Conservation (phyloP, 352 stramenopile species). For the Phytophthora syringae region DNA sequence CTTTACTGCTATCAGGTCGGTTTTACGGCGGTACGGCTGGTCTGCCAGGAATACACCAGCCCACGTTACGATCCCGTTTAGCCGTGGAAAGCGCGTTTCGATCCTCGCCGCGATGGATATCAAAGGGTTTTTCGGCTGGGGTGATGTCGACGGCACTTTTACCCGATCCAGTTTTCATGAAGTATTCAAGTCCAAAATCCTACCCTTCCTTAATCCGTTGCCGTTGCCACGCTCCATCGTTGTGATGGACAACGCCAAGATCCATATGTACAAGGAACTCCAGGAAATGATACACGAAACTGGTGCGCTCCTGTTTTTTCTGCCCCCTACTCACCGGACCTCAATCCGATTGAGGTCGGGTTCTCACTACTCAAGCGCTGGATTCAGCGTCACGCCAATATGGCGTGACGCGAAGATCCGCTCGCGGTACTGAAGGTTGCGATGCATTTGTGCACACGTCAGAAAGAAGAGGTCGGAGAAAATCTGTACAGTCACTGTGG, state of each 20-base stretch:
- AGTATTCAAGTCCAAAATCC: conserved; percentile 68
- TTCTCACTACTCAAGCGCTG: not conserved
- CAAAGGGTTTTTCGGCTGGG: conserved; percentile 10
- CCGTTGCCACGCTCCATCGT: conserved; percentile 78
- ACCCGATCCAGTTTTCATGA: conserved; percentile 89
- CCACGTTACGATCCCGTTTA: too few relatives aligned
- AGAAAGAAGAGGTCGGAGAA: conserved; percentile 1
- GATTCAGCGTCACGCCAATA: not conserved
- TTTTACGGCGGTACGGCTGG: conserved; percentile 15
- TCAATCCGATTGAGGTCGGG: not conserved
- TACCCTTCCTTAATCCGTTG: conserved; percentile 91
- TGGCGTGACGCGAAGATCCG: not conserved
- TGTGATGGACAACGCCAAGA: too few relatives aligned
- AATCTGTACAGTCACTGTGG: conserved; percentile 11
- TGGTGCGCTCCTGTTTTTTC: conserved; percentile 71
- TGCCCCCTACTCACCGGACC: conserved; percentile 1
- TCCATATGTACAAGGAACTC: too few relatives aligned
- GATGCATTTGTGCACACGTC: not conserved
- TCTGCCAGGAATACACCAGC: conserved; percentile 9
- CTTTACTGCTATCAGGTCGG: not conserved
- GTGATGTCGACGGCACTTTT: conserved; percentile 23
- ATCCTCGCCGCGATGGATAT: conserved; percentile 27
- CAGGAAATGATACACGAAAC: too few relatives aligned
- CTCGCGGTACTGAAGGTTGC: too few relatives aligned
- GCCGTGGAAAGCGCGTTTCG: conserved; percentile 17